Conservation (phyloP, 805 yeast species). For the Metschnikowia reukaufii region DNA sequence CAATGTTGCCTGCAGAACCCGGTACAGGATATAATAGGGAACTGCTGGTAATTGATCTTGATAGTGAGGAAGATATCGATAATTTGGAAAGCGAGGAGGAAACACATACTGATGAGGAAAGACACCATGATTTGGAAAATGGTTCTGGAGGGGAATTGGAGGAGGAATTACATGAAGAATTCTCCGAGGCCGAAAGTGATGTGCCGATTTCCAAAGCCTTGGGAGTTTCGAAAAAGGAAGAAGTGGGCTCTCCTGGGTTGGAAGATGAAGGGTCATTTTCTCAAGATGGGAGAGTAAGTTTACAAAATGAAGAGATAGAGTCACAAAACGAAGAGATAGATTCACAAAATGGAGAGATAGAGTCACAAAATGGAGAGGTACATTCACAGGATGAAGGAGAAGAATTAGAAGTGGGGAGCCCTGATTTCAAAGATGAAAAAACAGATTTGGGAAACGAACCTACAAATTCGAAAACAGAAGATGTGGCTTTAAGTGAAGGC, state of each 20-base stretch:
- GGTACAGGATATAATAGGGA: constrained; percentile 1
- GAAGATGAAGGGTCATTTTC: background rate
- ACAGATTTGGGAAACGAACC: too few species aligned
- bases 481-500: too few species aligned
- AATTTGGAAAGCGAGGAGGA: constrained; percentile 24
- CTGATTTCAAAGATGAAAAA: too few species aligned
- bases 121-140: background rate
- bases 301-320: background rate
- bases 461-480: too few species aligned
- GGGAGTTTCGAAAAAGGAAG: background rate
- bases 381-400: background rate
- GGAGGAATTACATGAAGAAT: constrained; percentile 1
- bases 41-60: constrained; percentile 17
- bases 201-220: background rate
- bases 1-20: background rate
- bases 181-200: constrained; percentile 4
- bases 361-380: background rate
- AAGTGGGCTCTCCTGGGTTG: background rate
- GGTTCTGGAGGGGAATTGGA: background rate
- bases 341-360: background rate
- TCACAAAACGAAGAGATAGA: background rate
- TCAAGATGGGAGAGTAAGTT: background rate
- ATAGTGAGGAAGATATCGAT: constrained; percentile 29
- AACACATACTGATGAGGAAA: background rate
- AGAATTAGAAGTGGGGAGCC: background rate